phyloP scores from a whole-genome alignment of 805 yeast genomes.

The Candida taoyuanica region DNA sequence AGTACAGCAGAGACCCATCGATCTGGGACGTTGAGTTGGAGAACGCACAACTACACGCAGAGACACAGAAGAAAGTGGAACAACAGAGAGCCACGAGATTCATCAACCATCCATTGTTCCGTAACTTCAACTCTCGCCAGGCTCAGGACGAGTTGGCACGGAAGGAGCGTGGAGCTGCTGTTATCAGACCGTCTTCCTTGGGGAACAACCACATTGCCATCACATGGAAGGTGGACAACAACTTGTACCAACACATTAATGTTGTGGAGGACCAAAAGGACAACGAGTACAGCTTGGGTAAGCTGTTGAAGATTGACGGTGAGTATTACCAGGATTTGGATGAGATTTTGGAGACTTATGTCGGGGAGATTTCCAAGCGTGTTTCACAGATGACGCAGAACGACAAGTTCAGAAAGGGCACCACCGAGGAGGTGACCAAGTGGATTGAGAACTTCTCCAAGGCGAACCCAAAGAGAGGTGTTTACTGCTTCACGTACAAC shows the following conservation, averaged over 20 bases:
- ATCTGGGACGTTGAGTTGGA: constrained; percentile 84
- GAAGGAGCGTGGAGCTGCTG: constrained; percentile 83
- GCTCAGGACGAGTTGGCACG: constrained; percentile 94
- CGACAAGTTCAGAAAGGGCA: constrained; percentile 85
- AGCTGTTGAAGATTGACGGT: constrained; percentile 58
- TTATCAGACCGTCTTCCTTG: constrained; percentile 88
- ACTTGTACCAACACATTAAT: constrained; percentile 86
- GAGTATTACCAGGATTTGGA: constrained; percentile 81
- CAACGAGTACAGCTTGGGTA: constrained; percentile 57
- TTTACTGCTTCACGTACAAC: constrained; percentile 87
- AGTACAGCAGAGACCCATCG: constrained; percentile 46
- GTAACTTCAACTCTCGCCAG: constrained; percentile 74
- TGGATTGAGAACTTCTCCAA: constrained; percentile 86
- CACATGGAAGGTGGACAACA: constrained; percentile 94
- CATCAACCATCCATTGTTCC: constrained; percentile 88
- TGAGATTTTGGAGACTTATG: constrained; percentile 83
- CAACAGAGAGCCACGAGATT: constrained; percentile 69
- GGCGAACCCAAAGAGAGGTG: constrained; percentile 87
- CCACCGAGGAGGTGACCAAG: constrained; percentile 71
- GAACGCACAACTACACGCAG: constrained; percentile 54
- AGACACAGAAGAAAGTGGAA: constrained; percentile 56
- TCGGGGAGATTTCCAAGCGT: constrained; percentile 76
- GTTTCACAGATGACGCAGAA: constrained; percentile 80
- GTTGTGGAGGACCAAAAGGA: constrained; percentile 71
- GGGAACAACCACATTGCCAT: constrained; percentile 86